Conservation (phyloP, 2,329 filamentous ascomycete genomes). For the Cryoendolithus antarcticus region DNA sequence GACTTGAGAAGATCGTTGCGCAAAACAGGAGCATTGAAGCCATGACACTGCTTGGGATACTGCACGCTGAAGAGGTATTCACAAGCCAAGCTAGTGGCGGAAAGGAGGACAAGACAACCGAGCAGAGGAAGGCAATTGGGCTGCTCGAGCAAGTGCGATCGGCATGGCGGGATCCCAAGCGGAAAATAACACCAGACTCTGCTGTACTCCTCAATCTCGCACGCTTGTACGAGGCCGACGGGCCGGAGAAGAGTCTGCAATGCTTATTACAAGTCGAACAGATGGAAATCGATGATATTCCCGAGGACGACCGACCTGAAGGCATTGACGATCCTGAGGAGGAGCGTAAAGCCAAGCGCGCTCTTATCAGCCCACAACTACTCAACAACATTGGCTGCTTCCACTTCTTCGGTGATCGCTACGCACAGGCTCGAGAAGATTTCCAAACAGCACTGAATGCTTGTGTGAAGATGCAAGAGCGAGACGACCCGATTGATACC, state of each 20-base stretch:
- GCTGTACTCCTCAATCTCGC: conserved; percentile 86
- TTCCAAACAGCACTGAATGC: conserved; percentile 88
- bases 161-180: conserved; percentile 89
- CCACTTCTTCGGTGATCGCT: conserved; percentile 76
- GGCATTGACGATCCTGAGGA: conserved; percentile 25
- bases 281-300: conserved; percentile 69
- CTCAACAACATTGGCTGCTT: conserved; percentile 98
- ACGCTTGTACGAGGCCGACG: conserved; percentile 73
- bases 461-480: conserved; percentile 68
- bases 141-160: conserved; percentile 74
- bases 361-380: conserved; percentile 73
- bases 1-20: conserved; percentile 87
- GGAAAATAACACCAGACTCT: conserved; percentile 65
- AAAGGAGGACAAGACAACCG: conserved; percentile 76
- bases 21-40: conserved; percentile 73
- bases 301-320: conserved; percentile 52
- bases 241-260: conserved; percentile 81
- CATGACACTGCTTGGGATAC: conserved; percentile 78
- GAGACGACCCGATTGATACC: conserved; percentile 59
- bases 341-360: conserved; percentile 46
- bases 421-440: conserved; percentile 65
- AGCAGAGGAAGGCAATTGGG: conserved; percentile 74
- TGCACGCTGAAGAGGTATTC: conserved; percentile 93
- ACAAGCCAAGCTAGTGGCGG: conserved; percentile 55
- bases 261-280: conserved; percentile 88